Evolutionary conservation across 208 protist genomes (phyloP).

Genomic region (Trichomonas tenax): DNA sequence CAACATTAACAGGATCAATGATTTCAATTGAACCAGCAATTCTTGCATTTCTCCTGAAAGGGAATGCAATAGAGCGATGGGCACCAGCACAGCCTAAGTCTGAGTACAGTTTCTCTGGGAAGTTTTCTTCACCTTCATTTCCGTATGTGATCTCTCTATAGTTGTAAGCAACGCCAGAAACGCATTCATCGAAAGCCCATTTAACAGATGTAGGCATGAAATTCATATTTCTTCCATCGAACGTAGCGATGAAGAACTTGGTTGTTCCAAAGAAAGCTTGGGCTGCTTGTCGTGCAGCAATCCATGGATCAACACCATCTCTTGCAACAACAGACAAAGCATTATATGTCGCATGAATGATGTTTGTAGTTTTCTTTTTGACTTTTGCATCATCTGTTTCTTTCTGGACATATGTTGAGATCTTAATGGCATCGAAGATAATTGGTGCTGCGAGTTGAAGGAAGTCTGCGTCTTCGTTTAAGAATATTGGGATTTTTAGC

Average conservation of each 20-base stretch:
- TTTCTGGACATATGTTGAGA: background rate
- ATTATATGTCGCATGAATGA: background rate
- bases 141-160: background rate
- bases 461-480: background rate
- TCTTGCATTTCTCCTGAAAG: background rate
- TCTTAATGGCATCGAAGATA: background rate
- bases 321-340: background rate
- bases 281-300: background rate
- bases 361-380: background rate
- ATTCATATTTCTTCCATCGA: background rate
- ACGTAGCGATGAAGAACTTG: background rate
- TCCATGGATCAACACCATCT: background rate
- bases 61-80: background rate
- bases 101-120: background rate
- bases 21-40: background rate
- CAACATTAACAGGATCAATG: background rate
- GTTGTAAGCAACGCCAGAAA: background rate
- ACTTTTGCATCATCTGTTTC: background rate
- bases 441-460: background rate
- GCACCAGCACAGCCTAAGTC: background rate
- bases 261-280: background rate
- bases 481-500: background rate
- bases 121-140: background rate
- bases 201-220: background rate
- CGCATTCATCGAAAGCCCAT: background rate